Evolutionary conservation across 768 basidiomycete genomes (phyloP).

Genomic region (Amyloporia xantha): DNA sequence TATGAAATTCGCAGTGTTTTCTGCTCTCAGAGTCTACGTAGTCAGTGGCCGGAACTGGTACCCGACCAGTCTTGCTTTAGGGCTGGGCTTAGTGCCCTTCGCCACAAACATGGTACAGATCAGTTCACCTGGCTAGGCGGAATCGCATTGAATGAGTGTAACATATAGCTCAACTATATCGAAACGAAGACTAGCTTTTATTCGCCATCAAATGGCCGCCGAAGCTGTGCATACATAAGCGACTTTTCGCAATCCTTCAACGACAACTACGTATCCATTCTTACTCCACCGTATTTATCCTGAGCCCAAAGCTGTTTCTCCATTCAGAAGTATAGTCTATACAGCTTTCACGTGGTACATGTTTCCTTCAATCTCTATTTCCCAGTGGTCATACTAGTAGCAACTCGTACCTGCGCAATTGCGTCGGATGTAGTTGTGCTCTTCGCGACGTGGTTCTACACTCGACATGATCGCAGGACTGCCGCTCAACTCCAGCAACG

Average conservation of each 20-base stretch:
- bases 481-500: not conserved
- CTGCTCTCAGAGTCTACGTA: not conserved
- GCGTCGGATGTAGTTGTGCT: not conserved
- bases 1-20: not conserved
- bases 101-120: not conserved
- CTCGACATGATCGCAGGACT: not conserved
- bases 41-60: not conserved
- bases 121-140: no score
- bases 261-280: no score
- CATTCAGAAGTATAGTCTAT: no score
- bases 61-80: not conserved
- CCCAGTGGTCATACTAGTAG: no score
- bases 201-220: not conserved
- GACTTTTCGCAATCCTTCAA: no score
- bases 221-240: not conserved
- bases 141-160: no score
- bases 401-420: not conserved
- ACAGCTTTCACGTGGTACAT: no score
- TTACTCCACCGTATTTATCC: no score
- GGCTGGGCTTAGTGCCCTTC: not conserved
- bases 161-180: not conserved
- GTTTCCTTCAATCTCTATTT: no score
- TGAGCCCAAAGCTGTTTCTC: no score
- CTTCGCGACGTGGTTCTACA: not conserved
- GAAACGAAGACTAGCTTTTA: not conserved